Base-by-base conservation (phyloP, 2,329 filamentous ascomycete genomes). In the Penicillium nordicum region DNA sequence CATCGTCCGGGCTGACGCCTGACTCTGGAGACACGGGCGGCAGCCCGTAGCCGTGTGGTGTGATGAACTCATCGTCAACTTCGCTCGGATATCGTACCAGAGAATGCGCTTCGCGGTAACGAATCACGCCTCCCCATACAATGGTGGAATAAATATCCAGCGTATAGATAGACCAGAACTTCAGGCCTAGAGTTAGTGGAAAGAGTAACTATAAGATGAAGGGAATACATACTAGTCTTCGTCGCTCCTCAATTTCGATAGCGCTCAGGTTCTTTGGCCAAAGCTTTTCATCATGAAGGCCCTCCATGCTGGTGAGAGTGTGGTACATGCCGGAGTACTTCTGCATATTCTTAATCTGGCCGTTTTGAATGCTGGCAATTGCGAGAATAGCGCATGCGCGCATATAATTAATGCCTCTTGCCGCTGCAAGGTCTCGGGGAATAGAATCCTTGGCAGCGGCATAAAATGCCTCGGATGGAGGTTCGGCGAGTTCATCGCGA, bases 81-180 rank as follows among this genome's bases (percentile, higher is more conserved):
- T 80, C 80, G 18, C 68, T 76, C 2, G 80, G 79, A 58, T 82
- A 82, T 9, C 66, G 68, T 9, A 83, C 80, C 16, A 76, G 72
- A 21, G 72, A 74, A 47, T 79, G 76, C 5, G 73, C 72, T 65
- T 81, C 80, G 49, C 77, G 75, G 30, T 73, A 77, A 51, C 74
- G 74, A 45, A 78, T 72, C 12, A 79, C 69, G 36, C 77, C 74
- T 53, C 75, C 77, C 77, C 80, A 84, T 8, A 84, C 79, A 38
- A 82, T 77, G 3, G 79, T 77, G 0, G 78, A 75, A 65, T 80
- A 83, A 3, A 85, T 75, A 54, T 85, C 82, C 1, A 84, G 69
- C 9, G 79, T 81, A 63, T 84, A 85, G 53, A 81, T 82, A 37
- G 80, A 81, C 82, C 82, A 85, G 61, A 79, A 80, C 75, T 79